Percentiles rank a stretch among this genome's conserved stretches.
These are phyloP conservation scores for Zelonia costaricensis DNA, from an alignment of 208 protist species.

Conservation along the genomic window DNA sequence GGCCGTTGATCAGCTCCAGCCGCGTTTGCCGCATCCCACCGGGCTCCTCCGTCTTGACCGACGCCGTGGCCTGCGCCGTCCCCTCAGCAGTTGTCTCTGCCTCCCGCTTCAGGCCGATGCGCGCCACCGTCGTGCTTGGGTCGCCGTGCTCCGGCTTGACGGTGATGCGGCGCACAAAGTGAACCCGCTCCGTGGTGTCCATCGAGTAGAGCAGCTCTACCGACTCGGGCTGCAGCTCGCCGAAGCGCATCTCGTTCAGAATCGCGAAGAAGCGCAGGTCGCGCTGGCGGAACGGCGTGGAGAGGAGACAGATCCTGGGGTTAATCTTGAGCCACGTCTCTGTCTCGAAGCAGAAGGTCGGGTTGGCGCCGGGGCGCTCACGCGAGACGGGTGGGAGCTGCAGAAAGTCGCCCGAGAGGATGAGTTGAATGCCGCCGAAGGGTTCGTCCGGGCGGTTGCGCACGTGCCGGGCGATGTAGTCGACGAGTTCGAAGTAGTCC, in stretches of 20 bases:
- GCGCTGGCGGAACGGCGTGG: conserved; percentile 69
- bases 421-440: conserved; percentile 93
- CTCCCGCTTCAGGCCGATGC: conserved; percentile 7
- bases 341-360: conserved; percentile 76
- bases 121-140: neutral
- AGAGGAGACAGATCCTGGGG: conserved; percentile 61
- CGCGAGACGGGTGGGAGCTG: conserved; percentile 84
- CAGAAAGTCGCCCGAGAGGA: conserved; percentile 93
- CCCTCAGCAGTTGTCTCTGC: neutral
- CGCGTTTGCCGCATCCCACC: neutral
- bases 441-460: conserved; percentile 49
- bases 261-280: conserved; percentile 62
- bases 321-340: conserved; percentile 64
- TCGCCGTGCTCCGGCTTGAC: conserved; percentile 1
- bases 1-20: conserved; percentile 28
- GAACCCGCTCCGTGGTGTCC: conserved; percentile 36
- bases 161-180: conserved; percentile 23
- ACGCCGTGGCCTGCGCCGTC: neutral
- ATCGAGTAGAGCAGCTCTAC: conserved; percentile 43
- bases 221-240: conserved; percentile 36
- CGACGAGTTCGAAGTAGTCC: conserved; percentile 79
- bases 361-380: conserved; percentile 1
- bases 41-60: conserved; percentile 1
- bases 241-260: conserved; percentile 80
- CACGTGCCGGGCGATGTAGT: conserved; percentile 71